phyloP scores from a whole-genome alignment of 129 eudicot genomes.

The Centella asiatica region DNA sequence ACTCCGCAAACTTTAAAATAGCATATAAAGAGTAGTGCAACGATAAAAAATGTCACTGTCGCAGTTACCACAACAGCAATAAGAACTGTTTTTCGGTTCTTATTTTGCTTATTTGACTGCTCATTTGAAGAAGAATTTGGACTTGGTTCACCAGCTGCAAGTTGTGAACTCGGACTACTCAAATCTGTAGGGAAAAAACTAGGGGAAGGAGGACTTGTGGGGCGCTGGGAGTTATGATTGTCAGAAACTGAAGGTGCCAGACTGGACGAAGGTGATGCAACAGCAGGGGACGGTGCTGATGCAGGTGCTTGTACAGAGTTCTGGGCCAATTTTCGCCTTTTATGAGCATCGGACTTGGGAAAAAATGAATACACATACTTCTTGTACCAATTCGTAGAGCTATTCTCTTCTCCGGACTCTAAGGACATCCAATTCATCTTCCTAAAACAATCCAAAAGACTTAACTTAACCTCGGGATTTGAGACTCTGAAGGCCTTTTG shows the following conservation, averaged over 20 bases:
- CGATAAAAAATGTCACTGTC: conserved; percentile 40
- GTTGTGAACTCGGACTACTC: conserved; percentile 11
- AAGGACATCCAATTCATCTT: conserved; percentile 29
- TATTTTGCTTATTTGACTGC: conserved; percentile 12
- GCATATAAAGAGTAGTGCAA: conserved; percentile 48
- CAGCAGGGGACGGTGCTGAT: conserved; percentile 28
- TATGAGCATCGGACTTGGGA: conserved; percentile 14
- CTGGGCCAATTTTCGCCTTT: conserved; percentile 39
- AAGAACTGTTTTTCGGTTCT: conserved; percentile 34
- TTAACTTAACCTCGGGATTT: conserved; percentile 39
- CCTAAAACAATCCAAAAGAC: conserved; percentile 51
- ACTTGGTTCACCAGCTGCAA: conserved; percentile 14
- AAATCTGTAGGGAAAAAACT: conserved; percentile 20
- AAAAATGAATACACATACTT: conserved; percentile 28
- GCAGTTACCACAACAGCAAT: conserved; percentile 64
- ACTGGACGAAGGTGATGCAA: conserved; percentile 11
- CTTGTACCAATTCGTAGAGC: conserved; percentile 31
- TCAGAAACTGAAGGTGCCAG: conserved; percentile 22
- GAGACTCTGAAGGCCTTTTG: conserved; percentile 21
- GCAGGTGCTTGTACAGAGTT: conserved; percentile 22
- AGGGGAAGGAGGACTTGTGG: conserved; percentile 21
- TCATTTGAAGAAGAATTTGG: conserved; percentile 17
- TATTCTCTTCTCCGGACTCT: conserved; percentile 40
- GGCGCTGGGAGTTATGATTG: conserved; percentile 14
- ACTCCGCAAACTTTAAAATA: conserved; percentile 37